Conservation (phyloP, 2,329 filamentous ascomycete species). For the Penicillium frequentans region DNA sequence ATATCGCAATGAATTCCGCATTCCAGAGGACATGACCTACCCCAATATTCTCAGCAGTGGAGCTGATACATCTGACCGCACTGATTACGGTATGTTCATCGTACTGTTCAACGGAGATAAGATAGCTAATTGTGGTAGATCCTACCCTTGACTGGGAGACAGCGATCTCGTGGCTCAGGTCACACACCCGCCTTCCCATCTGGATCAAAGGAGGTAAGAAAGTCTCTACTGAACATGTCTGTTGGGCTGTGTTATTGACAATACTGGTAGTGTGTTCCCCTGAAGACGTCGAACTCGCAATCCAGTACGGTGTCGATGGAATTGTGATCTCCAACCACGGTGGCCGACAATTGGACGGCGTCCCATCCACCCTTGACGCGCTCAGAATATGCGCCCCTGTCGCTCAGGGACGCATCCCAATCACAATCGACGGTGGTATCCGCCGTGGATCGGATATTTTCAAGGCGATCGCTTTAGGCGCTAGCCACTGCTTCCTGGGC, state of each 20-base stretch:
- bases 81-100: slow-evolving; percentile 27
- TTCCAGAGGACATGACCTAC: slow-evolving; percentile 46
- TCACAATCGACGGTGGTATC: slow-evolving; percentile 37
- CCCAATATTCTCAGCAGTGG: slow-evolving; percentile 44
- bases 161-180: slow-evolving; percentile 51
- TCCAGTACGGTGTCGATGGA: slow-evolving; percentile 36
- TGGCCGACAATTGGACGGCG: slow-evolving; percentile 40
- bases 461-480: slow-evolving; percentile 38
- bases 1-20: slow-evolving; percentile 52
- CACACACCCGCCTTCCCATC: slow-evolving; percentile 48
- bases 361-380: slow-evolving; percentile 39
- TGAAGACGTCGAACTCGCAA: slow-evolving; percentile 37
- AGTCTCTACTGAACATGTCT: neutral
- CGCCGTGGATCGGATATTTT: slow-evolving; percentile 38
- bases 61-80: slow-evolving; percentile 22
- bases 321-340: slow-evolving; percentile 43
- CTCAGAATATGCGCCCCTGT: slow-evolving; percentile 28
- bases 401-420: slow-evolving; percentile 32
- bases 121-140: slow-evolving; percentile 25
- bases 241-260: neutral
- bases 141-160: slow-evolving; percentile 50
- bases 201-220: slow-evolving; percentile 31
- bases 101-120: too few relatives aligned
- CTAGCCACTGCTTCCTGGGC: slow-evolving; percentile 33
- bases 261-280: slow-evolving; percentile 25